Evolutionary conservation across 2,329 filamentous ascomycete species (phyloP), one percentile per base, ranked within the genome.

Genomic region (Botrytis cinerea): DNA sequence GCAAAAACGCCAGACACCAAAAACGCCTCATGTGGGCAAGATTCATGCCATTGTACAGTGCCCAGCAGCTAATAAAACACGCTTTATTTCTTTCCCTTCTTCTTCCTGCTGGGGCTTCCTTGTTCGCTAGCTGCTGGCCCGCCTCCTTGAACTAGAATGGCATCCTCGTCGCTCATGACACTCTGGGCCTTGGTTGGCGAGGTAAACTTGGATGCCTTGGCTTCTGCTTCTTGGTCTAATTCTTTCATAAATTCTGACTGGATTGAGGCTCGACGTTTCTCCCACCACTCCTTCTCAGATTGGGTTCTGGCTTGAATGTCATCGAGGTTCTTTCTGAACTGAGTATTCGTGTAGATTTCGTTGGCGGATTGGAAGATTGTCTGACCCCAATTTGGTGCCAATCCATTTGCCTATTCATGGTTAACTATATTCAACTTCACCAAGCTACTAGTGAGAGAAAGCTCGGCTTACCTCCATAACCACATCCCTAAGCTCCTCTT

Each of bases 321-420:
- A 64, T 91, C 88, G 32, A 97, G 87, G 68, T 91, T 89, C 77
- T 91, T 87, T 77, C 94, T 92, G 80, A 97, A 88, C 64, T 90
- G 84, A 60, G 89, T 88, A 84, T 98, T 98, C 80, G 94, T 92
- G 74, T 92, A 90, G 83, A 99, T 98, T 83, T 99, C 96, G 83
- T 97, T 97, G 72, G 96, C 96, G 63, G 93, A 95, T 83, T 99
- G 96, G 88, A 99, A 99, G 82, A 99, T 98, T 73, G 89, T 90
- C 81, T 96, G 91, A 75, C 96, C 96, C 96, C 96, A 99, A 82
- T 92, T 91, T 67, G 93, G 91, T 1, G 90, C 87, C 76, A 98
- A 92, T 32, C 93, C 94, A 82, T 98, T 98, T 79, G 97, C 96
- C 94, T 98, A 64, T 59, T 35, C 72, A 32, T 73, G 73, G 73